Evolutionary conservation across 257 asterid genomes (phyloP), one percentile per base, ranked within the genome.

Genomic region (Leptodermis oblonga): DNA sequence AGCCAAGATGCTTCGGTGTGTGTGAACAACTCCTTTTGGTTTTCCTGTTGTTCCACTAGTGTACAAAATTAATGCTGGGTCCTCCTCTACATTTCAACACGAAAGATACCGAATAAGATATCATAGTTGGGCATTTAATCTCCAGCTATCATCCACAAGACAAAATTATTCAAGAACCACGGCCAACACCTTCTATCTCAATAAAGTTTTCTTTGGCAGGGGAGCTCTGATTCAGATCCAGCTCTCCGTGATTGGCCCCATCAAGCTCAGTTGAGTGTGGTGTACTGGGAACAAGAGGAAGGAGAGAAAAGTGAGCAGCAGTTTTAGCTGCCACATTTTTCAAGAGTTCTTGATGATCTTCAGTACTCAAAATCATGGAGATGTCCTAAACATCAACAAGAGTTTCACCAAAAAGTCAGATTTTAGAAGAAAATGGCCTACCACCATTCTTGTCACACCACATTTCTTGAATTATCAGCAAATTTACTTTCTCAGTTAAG

Each of bases 11-110:
- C 95, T 89, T 66, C 79, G 78, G 75, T 90, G 97, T n/a, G 99
- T 93, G 85, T 93, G 99, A 70, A 93, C 97, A 68, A 78, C 99
- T 73, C 99, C 99, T 88, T 93, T 93, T 39, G 99, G 99, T 78
- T 89, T 93, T 56, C 99, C 99, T 6, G 99, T 93, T 28, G 99
- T 90, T 67, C 99, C 99, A 70, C 99, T 93, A 48, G 99, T 93
- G 77, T 93, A 93, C 70, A 93, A 81, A 77, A 93, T 84, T 75
- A 93, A 81, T 30, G 99, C 99, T 20, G 96, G 92, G 17, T 86
- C 92, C 48, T 85, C 96, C 31, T 88, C 96, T 93, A 71, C 76
- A 77, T 53, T 46, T 28, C 41, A 58, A 69, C 76, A 77, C 43
- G 71, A 51, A 67, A 54, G 37, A 42, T 55, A 70, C 68, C 70